These are phyloP conservation scores for Coemansia sp. DNA, from an alignment of 192 early-diverging fungal genomes.

Conservation along the genomic window DNA sequence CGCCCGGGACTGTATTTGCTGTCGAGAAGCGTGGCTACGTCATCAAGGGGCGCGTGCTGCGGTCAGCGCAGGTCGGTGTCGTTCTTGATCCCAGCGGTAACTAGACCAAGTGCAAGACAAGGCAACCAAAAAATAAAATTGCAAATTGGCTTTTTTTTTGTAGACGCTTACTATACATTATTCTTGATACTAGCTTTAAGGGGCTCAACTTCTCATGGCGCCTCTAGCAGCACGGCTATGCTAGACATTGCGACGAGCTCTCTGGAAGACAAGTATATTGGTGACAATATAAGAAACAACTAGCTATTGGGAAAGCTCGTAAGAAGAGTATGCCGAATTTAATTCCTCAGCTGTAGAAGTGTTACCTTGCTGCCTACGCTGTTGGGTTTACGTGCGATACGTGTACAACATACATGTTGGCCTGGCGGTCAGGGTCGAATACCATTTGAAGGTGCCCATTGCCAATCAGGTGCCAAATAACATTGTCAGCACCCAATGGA, in stretches of 20 bases:
- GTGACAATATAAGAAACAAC: no score
- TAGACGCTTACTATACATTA: neutral
- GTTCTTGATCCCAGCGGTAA: constrained; percentile 61
- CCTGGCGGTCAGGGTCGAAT: neutral
- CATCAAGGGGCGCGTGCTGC: constrained; percentile 85
- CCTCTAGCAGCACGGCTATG: no score
- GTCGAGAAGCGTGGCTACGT: constrained; percentile 95
- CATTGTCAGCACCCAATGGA: neutral
- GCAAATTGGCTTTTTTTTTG: neutral
- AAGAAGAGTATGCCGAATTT: neutral
- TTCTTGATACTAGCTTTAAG: neutral
- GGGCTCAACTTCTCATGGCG: no score
- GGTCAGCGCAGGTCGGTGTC: constrained; percentile 96
- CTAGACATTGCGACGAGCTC: no score
- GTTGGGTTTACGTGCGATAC: neutral
- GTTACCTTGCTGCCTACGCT: neutral
- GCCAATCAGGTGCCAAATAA: neutral
- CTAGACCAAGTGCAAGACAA: constrained; percentile 4
- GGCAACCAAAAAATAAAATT: constrained; percentile 13
- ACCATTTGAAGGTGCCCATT: neutral
- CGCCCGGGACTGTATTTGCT: constrained; percentile 79
- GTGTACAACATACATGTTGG: neutral
- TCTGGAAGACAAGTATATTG: no score
- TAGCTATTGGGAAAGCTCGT: no score
- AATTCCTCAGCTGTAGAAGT: neutral